Percentiles rank a stretch among this genome's conserved stretches.
Conservation (phyloP, 2,329 filamentous ascomycete species). For the Fusarium fracticaudum region DNA sequence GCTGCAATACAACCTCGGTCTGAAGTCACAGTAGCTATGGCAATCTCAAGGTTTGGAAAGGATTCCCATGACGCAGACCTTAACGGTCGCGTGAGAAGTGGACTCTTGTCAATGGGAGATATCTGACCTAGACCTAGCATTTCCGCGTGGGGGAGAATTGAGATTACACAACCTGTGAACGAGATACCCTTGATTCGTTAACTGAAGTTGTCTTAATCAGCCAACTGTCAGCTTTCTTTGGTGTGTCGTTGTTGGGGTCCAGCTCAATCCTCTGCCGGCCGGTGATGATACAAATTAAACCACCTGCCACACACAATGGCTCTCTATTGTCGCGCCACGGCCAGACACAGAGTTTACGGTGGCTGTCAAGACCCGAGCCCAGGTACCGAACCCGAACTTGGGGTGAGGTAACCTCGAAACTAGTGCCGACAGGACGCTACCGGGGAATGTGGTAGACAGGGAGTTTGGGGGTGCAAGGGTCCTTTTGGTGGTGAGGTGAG, state of each 20-base stretch:
- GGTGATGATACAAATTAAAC: conserved; percentile 8
- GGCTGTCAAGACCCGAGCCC: background rate
- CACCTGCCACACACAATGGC: background rate
- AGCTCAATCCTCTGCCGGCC: conserved; percentile 9
- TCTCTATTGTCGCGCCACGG: background rate
- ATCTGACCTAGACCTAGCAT: conserved; percentile 5
- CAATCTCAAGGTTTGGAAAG: background rate
- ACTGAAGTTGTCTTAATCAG: background rate
- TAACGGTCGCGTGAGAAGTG: conserved; percentile 12
- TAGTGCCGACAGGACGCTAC: conserved; percentile 20
- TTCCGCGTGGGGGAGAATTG: background rate
- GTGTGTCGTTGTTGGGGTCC: background rate
- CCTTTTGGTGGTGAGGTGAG: background rate
- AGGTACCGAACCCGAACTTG: conserved; percentile 35
- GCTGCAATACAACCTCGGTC: background rate
- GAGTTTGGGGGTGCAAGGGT: conserved; percentile 34
- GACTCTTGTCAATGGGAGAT: background rate
- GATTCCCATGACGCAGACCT: background rate
- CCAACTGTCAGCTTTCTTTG: background rate
- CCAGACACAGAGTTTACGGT: background rate
- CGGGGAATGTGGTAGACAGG: conserved; percentile 42
- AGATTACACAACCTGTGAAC: conserved; percentile 19
- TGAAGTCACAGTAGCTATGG: background rate
- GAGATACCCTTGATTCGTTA: conserved; percentile 26
- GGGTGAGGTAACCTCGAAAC: background rate